Evolutionary conservation across 306 rosid species (phyloP), one percentile per base, ranked within the genome.

Genomic region (Vicia faba): DNA sequence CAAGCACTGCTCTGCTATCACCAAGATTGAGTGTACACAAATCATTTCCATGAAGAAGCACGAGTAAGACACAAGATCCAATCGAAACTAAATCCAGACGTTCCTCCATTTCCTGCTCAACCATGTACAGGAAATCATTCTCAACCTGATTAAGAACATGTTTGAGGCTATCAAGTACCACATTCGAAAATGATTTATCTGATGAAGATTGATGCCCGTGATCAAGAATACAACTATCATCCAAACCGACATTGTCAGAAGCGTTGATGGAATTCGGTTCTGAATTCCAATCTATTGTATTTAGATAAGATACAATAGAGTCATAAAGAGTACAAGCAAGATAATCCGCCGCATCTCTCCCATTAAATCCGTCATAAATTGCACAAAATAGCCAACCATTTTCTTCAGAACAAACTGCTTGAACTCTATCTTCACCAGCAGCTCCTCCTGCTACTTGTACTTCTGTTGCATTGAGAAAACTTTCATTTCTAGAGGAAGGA

Each of bases 401-500:
- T 80, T 95, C 99, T 80, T 95, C 99, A 61, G 96, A 95, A 81
- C 96, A 95, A 76, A 95, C 96, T 19, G 99, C 99, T 69, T 95
- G 97, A 68, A 95, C 99, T 81, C 99, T 86, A 76, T 95, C 99
- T 82, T 95, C 99, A 57, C 99, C 99, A 61, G 99, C 99, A 62
- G 99, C 97, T 75, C 97, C 99, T 72, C 99, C 99, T n/a, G 99
- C 99, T 75, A 88, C 97, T 77, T 95, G 95, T 53, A 95, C 85
- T 76, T 95, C 97, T 83, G 58, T 76, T 12, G 79, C 83, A 82
- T 66, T 87, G 69, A 90, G 96, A 64, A 88, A 95, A 71, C 91
- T 60, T 56, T 88, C 95, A 77, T 74, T 80, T 75, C 76, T 83
- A 11, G 92, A 83, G 70, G 96, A 79, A 76, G 88, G 78, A 75